Base-by-base conservation (phyloP, 176 grass and related monocot genomes). In the Triticum aestivum region DNA sequence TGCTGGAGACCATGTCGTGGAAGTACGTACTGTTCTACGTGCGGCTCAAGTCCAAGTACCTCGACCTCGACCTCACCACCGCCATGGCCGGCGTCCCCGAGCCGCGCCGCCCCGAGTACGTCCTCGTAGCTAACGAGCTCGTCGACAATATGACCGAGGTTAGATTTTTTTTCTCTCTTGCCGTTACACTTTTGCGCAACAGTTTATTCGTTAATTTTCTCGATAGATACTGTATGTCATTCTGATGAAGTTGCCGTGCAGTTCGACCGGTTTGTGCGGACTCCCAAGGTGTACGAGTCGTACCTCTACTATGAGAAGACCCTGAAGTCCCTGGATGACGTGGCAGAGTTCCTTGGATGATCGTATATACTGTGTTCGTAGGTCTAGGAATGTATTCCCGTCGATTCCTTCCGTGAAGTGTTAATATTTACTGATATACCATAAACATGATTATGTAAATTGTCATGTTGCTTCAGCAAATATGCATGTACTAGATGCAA, bases 1-100 rank as follows among this genome's bases (percentile, higher is more conserved):
- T 98, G 93, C 88, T 98, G 21, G 93, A 98, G 80, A 92, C 91
- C 73, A 98, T 98, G 96, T 91, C 96, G 5, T 98, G 96, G 96
- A 90, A 85, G 79, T 97, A 97, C 76, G 91, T 95, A n/a, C 72
- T 98, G 65, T 94, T 94, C 85, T 98, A 96, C 83, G 79, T 98
- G 10, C 87, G 96, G 1, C 92, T 94, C 64, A 95, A 94, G 84
- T 88, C 93, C 58, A 90, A 92, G 62, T 98, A 94, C 80, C 93
- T 98, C 20, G 93, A 95, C 84, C 68, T 79, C 49, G 96, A 98
- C 88, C 90, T 98, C 56, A 94, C 91, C 84, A 98, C 86, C 18
- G 96, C 93, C 69, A 86, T 98, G 88, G 86, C 83, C 61, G 47
- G 82, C 35, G 93, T 98, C 9, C 90, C 93, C 6, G 79, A 74